Percentiles rank a stretch among this genome's conserved stretches.
Conservation (phyloP, 2,329 filamentous ascomycete genomes). For the Ophiostoma quercus region DNA sequence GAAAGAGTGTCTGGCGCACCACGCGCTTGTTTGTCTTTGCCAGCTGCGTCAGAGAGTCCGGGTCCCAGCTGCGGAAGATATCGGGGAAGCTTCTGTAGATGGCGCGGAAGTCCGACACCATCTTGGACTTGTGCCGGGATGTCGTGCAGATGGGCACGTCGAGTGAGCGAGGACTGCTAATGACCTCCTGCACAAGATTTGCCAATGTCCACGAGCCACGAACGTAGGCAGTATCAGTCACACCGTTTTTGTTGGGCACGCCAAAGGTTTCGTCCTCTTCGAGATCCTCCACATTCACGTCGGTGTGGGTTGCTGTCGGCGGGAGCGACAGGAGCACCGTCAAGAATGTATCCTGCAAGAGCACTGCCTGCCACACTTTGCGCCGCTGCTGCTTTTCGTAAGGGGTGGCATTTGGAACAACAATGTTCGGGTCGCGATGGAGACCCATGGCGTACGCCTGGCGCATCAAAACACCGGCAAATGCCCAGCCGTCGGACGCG, state of each 20-base stretch:
- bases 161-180: conserved; percentile 69
- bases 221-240: conserved; percentile 65
- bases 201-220: conserved; percentile 73
- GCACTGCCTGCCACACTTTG: conserved; percentile 76
- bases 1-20: conserved; percentile 68
- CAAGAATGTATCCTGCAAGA: conserved; percentile 75
- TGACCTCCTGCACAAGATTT: conserved; percentile 70
- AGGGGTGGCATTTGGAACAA: conserved; percentile 58
- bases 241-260: conserved; percentile 52
- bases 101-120: conserved; percentile 63
- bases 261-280: conserved; percentile 37
- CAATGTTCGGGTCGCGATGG: conserved; percentile 71
- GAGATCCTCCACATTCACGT: conserved; percentile 70
- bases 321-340: conserved; percentile 73
- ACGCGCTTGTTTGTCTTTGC: conserved; percentile 58
- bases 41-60: conserved; percentile 52
- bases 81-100: conserved; percentile 69
- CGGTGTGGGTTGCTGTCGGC: conserved; percentile 71
- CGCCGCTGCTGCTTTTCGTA: conserved; percentile 74
- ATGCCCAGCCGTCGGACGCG: conserved; percentile 76
- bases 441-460: conserved; percentile 79
- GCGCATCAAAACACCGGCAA: conserved; percentile 69
- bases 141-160: conserved; percentile 67
- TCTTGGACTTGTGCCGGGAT: conserved; percentile 61
- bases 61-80: conserved; percentile 63